A percentile compares a stretch with the other conserved stretches of the same genome.
These are phyloP conservation scores for Recurvomyces mirabilis DNA, from an alignment of 495 filamentous ascomycete genomes.

Conservation along the genomic window DNA sequence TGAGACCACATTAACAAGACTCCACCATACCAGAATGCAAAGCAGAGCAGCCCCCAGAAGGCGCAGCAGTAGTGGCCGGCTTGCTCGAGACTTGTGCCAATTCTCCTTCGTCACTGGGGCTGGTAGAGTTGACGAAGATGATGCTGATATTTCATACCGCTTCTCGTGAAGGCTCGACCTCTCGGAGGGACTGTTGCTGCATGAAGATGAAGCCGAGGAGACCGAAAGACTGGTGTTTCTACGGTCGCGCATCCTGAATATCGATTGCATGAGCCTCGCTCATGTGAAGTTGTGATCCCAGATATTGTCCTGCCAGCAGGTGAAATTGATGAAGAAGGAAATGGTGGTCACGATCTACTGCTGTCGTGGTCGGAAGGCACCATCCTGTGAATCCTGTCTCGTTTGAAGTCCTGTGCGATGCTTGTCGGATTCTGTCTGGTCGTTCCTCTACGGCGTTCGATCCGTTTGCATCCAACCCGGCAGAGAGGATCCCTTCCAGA, in stretches of 20 bases:
- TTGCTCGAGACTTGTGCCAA: neutral
- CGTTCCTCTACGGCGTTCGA: too few species aligned
- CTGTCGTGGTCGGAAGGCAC: too few species aligned
- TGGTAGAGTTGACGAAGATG: constrained; percentile 53
- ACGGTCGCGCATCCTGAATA: constrained; percentile 29
- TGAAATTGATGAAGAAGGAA: too few species aligned
- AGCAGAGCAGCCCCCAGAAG: neutral
- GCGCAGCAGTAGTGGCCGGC: neutral
- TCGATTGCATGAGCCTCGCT: constrained; percentile 1
- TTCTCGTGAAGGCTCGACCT: constrained; percentile 49
- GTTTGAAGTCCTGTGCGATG: too few species aligned
- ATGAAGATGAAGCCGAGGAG: constrained; percentile 25
- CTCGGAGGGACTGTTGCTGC: too few species aligned
- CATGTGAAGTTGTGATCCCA: too few species aligned
- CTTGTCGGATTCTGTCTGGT: too few species aligned
- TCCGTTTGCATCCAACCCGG: too few species aligned
- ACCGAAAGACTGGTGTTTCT: constrained; percentile 28
- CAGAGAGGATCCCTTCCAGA: too few species aligned
- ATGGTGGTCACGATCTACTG: too few species aligned
- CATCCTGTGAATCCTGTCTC: too few species aligned
- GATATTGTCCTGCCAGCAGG: too few species aligned
- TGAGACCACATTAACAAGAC: neutral
- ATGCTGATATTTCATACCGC: constrained; percentile 41
- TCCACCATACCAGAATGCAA: neutral
- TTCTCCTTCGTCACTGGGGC: constrained; percentile 37